Conservation (phyloP, 2,329 filamentous ascomycete genomes). For the Pseudogymnoascus sp. region DNA sequence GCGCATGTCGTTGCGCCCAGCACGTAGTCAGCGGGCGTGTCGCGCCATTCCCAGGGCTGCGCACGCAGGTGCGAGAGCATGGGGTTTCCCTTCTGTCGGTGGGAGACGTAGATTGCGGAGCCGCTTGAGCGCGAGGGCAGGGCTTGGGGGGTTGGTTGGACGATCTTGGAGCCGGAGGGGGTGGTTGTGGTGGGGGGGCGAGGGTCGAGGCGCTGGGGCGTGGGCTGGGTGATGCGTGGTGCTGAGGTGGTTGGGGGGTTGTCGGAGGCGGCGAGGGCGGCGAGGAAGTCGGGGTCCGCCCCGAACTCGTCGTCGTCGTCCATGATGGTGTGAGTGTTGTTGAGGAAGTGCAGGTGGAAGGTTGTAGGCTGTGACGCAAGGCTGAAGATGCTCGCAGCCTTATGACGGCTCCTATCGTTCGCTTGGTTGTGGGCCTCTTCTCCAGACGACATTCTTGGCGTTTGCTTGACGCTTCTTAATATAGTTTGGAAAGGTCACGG, state of each 20-base stretch:
- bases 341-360: not conserved
- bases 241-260: constrained; percentile 20
- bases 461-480: not conserved
- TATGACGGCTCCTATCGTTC: constrained; percentile 1
- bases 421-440: not conserved
- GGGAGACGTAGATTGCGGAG: constrained; percentile 80
- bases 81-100: constrained; percentile 90
- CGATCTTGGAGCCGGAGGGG: constrained; percentile 47
- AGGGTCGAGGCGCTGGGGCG: constrained; percentile 49
- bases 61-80: constrained; percentile 76
- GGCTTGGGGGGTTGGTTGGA: constrained; percentile 85
- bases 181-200: constrained; percentile 34
- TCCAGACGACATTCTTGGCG: not conserved
- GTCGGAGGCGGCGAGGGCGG: constrained; percentile 43
- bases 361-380: not conserved
- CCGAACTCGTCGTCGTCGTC: constrained; percentile 49
- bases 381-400: not conserved
- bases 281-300: constrained; percentile 49
- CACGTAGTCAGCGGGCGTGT: constrained; percentile 92
- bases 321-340: constrained; percentile 16
- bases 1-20: constrained; percentile 82
- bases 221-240: constrained; percentile 40
- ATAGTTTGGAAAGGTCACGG: not conserved
- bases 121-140: constrained; percentile 58
- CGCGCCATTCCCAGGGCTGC: constrained; percentile 91